Base-by-base conservation (phyloP, 2,329 filamentous ascomycete species). In the Blumeria hordei region DNA sequence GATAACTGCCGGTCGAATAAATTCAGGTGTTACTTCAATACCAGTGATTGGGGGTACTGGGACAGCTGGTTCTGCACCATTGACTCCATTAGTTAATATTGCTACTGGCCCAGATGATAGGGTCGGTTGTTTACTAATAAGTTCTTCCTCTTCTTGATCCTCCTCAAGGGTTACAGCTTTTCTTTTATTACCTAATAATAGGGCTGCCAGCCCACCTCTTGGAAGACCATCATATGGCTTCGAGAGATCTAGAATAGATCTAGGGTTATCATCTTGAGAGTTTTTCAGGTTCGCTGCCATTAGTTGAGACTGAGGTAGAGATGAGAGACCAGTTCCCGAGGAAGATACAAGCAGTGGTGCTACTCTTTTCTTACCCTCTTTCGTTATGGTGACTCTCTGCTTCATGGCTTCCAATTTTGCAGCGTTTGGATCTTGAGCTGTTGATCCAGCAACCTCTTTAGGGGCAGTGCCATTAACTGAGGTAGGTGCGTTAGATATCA, bases 311-410 rank as follows among this genome's bases (percentile, higher is more conserved):
- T 94, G 86, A 0, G 90, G 90, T 11, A 95, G 71, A 14, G 88
- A 94, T 0, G 88, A 93, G 63, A 88, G 81, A 10, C 85, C 86
- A 0, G 83, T 85, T 2, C 85, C 87, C 8, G 88, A 90, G 0
- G 87, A 88, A 0, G 90, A 94, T 6, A 98, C 86, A 11, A 98
- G 74, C 59, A 98, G 73, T 1, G 92, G 92, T 3, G 88, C 85
- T 55, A 98, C 90, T 55, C 92, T 78, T 70, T 98, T 98, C 70
- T 92, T 96, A 34, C 92, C 92, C 60, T 98, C 90, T 66, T 95
- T 96, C 0, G 87, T 94, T 57, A 95, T 82, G 0, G 90, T 95
- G 3, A 96, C 88, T 54, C 92, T 78, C 58, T 90, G 86, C 68
- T 96, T 96, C 59, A 96, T 69, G 58, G 77, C 76, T 60, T 83